Evolutionary conservation across 2,329 filamentous ascomycete species (phyloP), one percentile per base, ranked within the genome.

Genomic region (Thelonectria discophora): DNA sequence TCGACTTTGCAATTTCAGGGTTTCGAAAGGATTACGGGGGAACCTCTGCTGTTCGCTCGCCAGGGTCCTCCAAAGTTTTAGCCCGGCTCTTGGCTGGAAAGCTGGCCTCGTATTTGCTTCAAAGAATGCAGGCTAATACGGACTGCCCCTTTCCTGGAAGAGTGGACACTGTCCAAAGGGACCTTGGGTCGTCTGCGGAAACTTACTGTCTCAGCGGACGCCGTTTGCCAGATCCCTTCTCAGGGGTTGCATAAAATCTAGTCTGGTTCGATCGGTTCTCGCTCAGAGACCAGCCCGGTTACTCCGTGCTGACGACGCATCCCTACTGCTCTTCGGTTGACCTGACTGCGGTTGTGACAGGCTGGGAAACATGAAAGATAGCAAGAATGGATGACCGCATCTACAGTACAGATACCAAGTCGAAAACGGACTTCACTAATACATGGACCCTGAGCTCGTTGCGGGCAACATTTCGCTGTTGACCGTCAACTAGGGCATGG

Each of bases 1-100:
- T 43, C 13, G 50, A 37, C 27, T 43, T 61, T 57, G 30, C 56
- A 43, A 55, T 62, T 65, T 62, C 49, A 58, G 52, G 58, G 60
- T 63, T 66, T 60, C 39, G 42, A 27, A 27, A 30, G 5, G 6
- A 30, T 42, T 43, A 42, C 42, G 20, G 50, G 56, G 43, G 30
- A 32, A 30, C 43, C 56, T 58, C 34, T 48, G 34, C 39, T 30
- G 21, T 30, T 56, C 34, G 34, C 39, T 27, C 34, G 48, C 11
- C 17, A 39, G 45, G 50, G 50, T 5, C 39, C 27, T 40, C 24
- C 49, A 53, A 27, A 39, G 12, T 37, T 37, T 37, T 37, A 45
- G 17, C 43, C 32, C 54, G 54, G 27, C 27, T 46, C 39, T 57
- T 43, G 54, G 45, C 45, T 49, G 45, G 18, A 11, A 56, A 39